Base-by-base conservation (phyloP, 1,139 yeast genomes). In the Candida glucosophila region DNA sequence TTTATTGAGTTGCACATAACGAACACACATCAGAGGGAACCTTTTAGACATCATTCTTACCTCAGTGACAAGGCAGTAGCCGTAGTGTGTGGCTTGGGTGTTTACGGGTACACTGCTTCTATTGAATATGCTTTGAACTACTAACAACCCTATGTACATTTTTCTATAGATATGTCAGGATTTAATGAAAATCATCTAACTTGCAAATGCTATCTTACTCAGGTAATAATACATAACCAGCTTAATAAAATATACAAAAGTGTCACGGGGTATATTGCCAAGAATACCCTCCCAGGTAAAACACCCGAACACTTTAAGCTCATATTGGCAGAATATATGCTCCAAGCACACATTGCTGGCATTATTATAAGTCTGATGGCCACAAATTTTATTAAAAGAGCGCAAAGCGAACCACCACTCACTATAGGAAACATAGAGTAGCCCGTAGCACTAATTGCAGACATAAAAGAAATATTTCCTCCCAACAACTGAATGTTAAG, bases 241-340 rank as follows among this genome's bases (percentile, higher is more conserved):
- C 86, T 76, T 31, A 82, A 60, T 3, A 79, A 69, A 2, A 77
- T 69, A 47, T 77, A 83, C 47, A 81, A 75, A 33, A 83, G 60
- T 2, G 73, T 78, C n/a, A 83, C 77, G 0, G 94, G 95, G 43
- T 78, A 82, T 8, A 79, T 65, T 10, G 93, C 92, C 35, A 83
- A 57, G 23, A 78, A 61, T 2, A 80, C 73, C 34, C 92, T 60
- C 11, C 81, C 78, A 7, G 76, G 78, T 17, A 71, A 53, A 2
- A 78, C 83, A 1, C 88, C 86, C 12, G 79, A 72, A 35, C 76
- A 73, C 41, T 73, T 71, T 33, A 79, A 62, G 24, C 81, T 77
- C 47, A 74, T 62, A 6, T 74, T 62, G 60, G 85, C 47, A 19
- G 88, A 77, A 42, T 75, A 77, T 4, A 77, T 60, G 24, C 92